These are phyloP conservation scores for Leccinum truebloodii DNA, from an alignment of 768 basidiomycete species.

Conservation along the genomic window DNA sequence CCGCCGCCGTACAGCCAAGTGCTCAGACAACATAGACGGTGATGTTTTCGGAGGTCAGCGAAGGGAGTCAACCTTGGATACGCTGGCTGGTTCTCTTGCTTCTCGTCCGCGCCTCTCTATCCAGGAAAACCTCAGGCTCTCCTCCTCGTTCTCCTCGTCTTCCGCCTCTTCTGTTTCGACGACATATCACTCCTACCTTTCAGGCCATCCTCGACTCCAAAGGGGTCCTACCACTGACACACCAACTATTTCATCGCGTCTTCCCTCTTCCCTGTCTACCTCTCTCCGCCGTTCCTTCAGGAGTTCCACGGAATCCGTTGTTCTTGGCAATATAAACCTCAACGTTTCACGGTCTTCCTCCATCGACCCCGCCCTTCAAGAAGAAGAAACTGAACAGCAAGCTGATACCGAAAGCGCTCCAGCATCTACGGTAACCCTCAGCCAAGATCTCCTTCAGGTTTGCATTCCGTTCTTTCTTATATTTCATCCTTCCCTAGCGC, in stretches of 20 bases:
- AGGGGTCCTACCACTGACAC: conserved; percentile 17
- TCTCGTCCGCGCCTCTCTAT: conserved; percentile 26
- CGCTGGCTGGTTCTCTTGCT: conserved; percentile 22
- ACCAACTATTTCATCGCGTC: conserved; percentile 16
- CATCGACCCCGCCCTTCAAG: conserved; percentile 16
- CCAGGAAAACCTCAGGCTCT: conserved; percentile 14
- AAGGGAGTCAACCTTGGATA: conserved; percentile 18
- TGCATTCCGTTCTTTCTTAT: neutral
- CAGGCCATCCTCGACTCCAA: conserved; percentile 10
- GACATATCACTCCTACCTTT: conserved; percentile 17
- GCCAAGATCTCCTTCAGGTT: conserved; percentile 35
- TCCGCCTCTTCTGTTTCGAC: conserved; percentile 25
- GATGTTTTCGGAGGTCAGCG: conserved; percentile 29
- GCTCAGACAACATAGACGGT: conserved; percentile 11
- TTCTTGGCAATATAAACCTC: conserved; percentile 28
- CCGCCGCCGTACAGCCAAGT: conserved; percentile 22
- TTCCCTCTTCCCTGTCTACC: conserved; percentile 16
- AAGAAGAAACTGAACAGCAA: conserved; percentile 18
- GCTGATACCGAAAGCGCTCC: conserved; percentile 7
- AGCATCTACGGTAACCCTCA: conserved; percentile 20
- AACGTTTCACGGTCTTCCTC: conserved; percentile 27
- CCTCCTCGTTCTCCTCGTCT: conserved; percentile 21
- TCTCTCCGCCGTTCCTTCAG: conserved; percentile 28
- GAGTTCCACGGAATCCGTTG: conserved; percentile 23
- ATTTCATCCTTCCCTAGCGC: neutral